Percentiles rank a stretch among this genome's conserved stretches.
These are phyloP conservation scores for Filosporella fistucella DNA, from an alignment of 495 filamentous ascomycete species.

Conservation along the genomic window DNA sequence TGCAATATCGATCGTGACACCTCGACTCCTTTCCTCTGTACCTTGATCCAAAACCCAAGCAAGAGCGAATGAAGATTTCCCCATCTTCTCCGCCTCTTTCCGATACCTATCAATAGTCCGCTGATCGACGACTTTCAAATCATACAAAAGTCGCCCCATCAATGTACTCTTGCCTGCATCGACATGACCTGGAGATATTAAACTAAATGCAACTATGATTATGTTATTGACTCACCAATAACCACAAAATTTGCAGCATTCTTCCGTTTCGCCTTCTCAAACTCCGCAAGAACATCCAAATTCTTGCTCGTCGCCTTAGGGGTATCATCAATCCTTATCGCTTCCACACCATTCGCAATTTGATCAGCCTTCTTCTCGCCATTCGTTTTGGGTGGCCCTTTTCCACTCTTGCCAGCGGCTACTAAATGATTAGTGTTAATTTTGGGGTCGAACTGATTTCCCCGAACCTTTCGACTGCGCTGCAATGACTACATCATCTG, in stretches of 20 bases:
- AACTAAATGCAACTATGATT: neutral
- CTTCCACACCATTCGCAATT: slow-evolving; percentile 45
- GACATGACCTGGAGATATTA: slow-evolving; percentile 66
- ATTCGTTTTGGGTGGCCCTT: slow-evolving; percentile 24
- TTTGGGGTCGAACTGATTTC: slow-evolving; percentile 31
- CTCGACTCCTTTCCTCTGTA: slow-evolving; percentile 77
- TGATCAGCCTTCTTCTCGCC: slow-evolving; percentile 27
- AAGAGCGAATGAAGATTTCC: slow-evolving; percentile 91
- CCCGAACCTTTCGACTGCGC: slow-evolving; percentile 88
- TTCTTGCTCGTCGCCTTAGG: slow-evolving; percentile 79
- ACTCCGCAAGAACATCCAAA: slow-evolving; percentile 78
- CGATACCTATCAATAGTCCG: slow-evolving; percentile 83
- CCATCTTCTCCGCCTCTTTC: slow-evolving; percentile 84
- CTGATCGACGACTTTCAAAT: slow-evolving; percentile 81
- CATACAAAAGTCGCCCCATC: slow-evolving; percentile 91
- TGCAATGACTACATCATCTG: slow-evolving; percentile 83
- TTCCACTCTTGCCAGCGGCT: slow-evolving; percentile 37
- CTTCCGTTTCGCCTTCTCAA: slow-evolving; percentile 69
- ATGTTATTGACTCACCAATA: slow-evolving; percentile 58
- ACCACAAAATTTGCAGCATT: slow-evolving; percentile 91
- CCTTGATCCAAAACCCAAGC: slow-evolving; percentile 96
- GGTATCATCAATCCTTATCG: slow-evolving; percentile 62
- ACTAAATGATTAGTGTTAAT: slow-evolving; percentile 23
- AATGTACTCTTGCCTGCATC: slow-evolving; percentile 97
- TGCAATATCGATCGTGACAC: slow-evolving; percentile 97